These are phyloP conservation scores for Wallacemonas sp. DNA, from an alignment of 208 protist species.

Conservation along the genomic window DNA sequence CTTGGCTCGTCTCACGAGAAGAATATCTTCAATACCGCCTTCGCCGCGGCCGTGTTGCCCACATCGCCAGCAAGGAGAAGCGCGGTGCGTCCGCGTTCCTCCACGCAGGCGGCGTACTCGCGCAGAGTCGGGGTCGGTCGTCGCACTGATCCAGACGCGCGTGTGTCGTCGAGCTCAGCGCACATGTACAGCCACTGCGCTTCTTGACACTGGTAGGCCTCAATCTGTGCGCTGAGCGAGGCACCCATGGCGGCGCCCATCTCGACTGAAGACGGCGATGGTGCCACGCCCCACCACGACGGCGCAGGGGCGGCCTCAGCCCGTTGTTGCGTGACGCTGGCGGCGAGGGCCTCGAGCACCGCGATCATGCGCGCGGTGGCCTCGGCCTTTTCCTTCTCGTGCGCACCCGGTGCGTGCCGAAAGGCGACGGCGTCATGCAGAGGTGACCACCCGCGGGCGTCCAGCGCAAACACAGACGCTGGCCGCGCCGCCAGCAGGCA, in stretches of 20 bases:
- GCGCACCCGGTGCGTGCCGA: neutral
- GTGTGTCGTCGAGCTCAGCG: too few relatives aligned
- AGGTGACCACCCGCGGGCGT: constrained; percentile 54
- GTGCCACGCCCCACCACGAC: neutral
- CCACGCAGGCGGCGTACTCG: constrained; percentile 5
- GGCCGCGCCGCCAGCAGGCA: constrained; percentile 33
- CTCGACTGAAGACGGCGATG: neutral
- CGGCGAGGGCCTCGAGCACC: constrained; percentile 6
- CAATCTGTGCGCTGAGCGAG: constrained; percentile 25
- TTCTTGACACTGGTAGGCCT: neutral
- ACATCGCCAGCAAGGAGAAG: constrained; percentile 39
- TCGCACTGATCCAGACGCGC: too few relatives aligned
- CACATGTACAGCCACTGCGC: constrained; percentile 6
- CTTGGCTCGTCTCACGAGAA: neutral
- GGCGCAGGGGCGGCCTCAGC: too few relatives aligned
- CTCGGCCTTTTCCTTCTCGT: constrained; percentile 1
- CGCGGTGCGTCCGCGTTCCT: constrained; percentile 40
- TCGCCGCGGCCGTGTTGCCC: constrained; percentile 29
- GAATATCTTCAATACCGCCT: constrained; percentile 28
- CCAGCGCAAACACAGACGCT: constrained; percentile 32
- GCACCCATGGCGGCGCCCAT: neutral
- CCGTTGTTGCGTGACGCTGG: too few relatives aligned
- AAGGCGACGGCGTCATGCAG: constrained; percentile 47
- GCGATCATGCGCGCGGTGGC: constrained; percentile 1
- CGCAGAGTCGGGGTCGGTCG: neutral